Percentiles rank a stretch among this genome's conserved stretches.
phyloP scores from a whole-genome alignment of 2,329 filamentous ascomycete genomes.

The Colletotrichum eremochloae region DNA sequence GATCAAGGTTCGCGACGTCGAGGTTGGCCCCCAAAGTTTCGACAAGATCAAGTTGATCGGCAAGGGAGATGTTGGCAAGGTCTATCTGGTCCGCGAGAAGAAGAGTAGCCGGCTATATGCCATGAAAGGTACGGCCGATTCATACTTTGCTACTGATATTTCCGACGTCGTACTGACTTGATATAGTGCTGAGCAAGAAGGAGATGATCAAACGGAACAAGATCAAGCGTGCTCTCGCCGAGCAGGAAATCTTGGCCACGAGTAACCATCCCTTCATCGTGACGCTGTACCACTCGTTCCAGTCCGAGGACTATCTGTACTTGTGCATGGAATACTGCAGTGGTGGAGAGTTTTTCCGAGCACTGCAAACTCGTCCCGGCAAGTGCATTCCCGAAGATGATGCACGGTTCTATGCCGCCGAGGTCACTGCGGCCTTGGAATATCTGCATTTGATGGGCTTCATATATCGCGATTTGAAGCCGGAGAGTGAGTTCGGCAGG shows the following conservation, averaged over 20 bases:
- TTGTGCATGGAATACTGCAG: constrained; percentile 99
- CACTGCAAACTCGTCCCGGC: constrained; percentile 93
- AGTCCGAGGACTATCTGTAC: constrained; percentile 98
- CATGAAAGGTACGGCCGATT: constrained; percentile 85
- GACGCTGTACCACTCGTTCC: constrained; percentile 98
- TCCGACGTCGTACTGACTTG: constrained; percentile 52
- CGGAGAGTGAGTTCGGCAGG: constrained; percentile 80
- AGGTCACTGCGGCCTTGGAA: constrained; percentile 95
- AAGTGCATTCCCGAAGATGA: constrained; percentile 98
- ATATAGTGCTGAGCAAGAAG: constrained; percentile 94
- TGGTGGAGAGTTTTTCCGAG: constrained; percentile 97
- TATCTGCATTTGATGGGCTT: constrained; percentile 99
- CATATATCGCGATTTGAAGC: constrained; percentile 97
- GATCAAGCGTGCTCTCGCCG: constrained; percentile 97
- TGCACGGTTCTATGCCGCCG: constrained; percentile 95
- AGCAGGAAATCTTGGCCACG: constrained; percentile 97
- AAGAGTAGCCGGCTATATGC: constrained; percentile 95
- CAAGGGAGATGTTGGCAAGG: constrained; percentile 98
- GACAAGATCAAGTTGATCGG: constrained; percentile 99
- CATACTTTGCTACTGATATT: not conserved
- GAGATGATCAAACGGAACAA: constrained; percentile 99
- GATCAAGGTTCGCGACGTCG: constrained; percentile 97
- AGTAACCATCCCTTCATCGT: constrained; percentile 99
- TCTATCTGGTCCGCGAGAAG: constrained; percentile 97
- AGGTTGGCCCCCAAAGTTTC: constrained; percentile 94